Percentiles rank a stretch among this genome's conserved stretches.
Evolutionary conservation across 2,329 filamentous ascomycete genomes (phyloP).

Genomic region (Neonectria coccinea): DNA sequence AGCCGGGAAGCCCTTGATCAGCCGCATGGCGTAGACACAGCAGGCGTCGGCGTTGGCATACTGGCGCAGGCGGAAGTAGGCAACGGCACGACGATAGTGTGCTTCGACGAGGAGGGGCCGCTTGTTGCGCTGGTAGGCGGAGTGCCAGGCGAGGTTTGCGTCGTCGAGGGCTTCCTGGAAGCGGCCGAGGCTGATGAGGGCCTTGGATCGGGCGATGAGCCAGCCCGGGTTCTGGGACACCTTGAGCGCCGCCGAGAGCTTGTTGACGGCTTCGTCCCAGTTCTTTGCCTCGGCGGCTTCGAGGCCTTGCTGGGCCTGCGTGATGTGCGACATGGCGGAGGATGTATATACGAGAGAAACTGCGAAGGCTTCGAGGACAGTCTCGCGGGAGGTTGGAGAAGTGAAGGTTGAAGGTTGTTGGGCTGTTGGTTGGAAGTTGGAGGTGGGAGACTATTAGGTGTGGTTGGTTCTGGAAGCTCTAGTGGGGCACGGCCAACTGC

Average conservation of each 20-base stretch:
- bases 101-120: constrained; percentile 82
- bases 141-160: constrained; percentile 73
- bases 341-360: not conserved
- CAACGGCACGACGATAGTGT: constrained; percentile 82
- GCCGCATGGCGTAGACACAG: constrained; percentile 67
- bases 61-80: constrained; percentile 75
- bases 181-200: constrained; percentile 74
- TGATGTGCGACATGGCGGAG: constrained; percentile 63
- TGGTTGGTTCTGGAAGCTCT: constrained; percentile 51
- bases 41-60: constrained; percentile 82
- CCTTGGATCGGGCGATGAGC: constrained; percentile 84
- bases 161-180: constrained; percentile 75
- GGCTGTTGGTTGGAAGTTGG: constrained; percentile 2
- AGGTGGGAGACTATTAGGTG: constrained; percentile 3
- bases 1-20: constrained; percentile 50
- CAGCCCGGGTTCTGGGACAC: constrained; percentile 78
- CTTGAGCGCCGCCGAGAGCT: constrained; percentile 75
- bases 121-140: constrained; percentile 75
- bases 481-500: constrained; percentile 40
- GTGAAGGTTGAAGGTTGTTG: not conserved
- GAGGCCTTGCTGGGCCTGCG: constrained; percentile 71
- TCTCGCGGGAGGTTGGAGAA: not conserved
- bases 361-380: not conserved
- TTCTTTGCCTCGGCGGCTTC: constrained; percentile 71
- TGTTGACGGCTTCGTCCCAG: constrained; percentile 74